phyloP scores from a whole-genome alignment of 768 basidiomycete genomes.

The Xanthoconium purpureum region DNA sequence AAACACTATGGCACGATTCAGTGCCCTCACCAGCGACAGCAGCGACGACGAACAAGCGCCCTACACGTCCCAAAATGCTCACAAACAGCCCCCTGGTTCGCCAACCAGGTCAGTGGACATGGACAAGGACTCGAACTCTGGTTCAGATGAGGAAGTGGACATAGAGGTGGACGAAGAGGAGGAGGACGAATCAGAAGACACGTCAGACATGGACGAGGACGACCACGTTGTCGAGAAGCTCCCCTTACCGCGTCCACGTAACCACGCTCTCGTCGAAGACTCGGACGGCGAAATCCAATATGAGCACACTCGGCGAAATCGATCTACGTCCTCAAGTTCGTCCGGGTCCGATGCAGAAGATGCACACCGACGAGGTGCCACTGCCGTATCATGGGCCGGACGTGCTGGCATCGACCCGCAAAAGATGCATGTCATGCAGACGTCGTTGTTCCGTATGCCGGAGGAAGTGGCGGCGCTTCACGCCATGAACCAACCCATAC shows the following conservation, averaged over 20 bases:
- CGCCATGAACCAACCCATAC: conserved; percentile 45
- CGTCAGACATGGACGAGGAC: conserved; percentile 53
- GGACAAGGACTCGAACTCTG: conserved; percentile 30
- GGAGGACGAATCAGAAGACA: conserved; percentile 38
- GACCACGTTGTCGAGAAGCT: conserved; percentile 35
- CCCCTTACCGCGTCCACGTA: conserved; percentile 35
- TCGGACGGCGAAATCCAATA: conserved; percentile 54
- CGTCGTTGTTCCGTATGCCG: conserved; percentile 75
- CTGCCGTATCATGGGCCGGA: conserved; percentile 68
- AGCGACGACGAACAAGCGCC: conserved; percentile 49
- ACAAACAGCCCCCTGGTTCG: conserved; percentile 10
- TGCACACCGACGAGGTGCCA: conserved; percentile 35
- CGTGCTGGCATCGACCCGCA: conserved; percentile 78
- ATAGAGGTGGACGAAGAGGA: conserved; percentile 35
- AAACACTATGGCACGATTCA: conserved; percentile 61
- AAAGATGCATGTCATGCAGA: conserved; percentile 92
- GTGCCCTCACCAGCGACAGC: conserved; percentile 57
- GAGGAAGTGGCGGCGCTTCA: conserved; percentile 68
- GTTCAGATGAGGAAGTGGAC: conserved; percentile 27
- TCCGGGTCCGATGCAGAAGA: conserved; percentile 22
- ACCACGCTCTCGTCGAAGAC: conserved; percentile 50
- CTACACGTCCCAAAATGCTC: conserved; percentile 28
- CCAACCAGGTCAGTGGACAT: conserved; percentile 28
- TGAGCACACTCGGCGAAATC: conserved; percentile 34
- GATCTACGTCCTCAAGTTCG: conserved; percentile 31